These are phyloP conservation scores for Fusarium sp. DNA, from an alignment of 2,329 filamentous ascomycete species.

Conservation along the genomic window DNA sequence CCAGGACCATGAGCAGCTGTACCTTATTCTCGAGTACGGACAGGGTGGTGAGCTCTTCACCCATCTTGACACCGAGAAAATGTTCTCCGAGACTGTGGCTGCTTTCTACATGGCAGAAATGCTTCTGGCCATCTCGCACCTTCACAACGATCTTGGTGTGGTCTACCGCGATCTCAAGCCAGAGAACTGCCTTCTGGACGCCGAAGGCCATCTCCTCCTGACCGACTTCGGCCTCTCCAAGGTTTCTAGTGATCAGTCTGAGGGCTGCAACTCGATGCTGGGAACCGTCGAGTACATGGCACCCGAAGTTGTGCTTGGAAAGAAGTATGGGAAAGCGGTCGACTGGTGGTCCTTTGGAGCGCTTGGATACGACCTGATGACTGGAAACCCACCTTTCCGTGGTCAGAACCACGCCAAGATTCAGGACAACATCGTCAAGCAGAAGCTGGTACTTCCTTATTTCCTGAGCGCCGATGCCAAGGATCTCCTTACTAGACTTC, in stretches of 20 bases:
- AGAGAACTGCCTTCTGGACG: slow-evolving; percentile 94
- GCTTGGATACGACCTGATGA: slow-evolving; percentile 91
- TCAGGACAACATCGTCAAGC: slow-evolving; percentile 93
- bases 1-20: slow-evolving; percentile 97
- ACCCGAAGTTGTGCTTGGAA: slow-evolving; percentile 88
- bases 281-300: slow-evolving; percentile 99
- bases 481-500: slow-evolving; percentile 87
- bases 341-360: slow-evolving; percentile 99
- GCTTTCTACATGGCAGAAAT: slow-evolving; percentile 99
- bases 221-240: slow-evolving; percentile 98
- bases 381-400: slow-evolving; percentile 89
- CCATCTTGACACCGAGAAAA: slow-evolving; percentile 92
- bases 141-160: slow-evolving; percentile 91
- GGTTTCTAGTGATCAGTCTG: slow-evolving; percentile 76
- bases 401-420: slow-evolving; percentile 94
- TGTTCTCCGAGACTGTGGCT: slow-evolving; percentile 90
- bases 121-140: slow-evolving; percentile 90
- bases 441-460: slow-evolving; percentile 89
- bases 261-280: slow-evolving; percentile 85
- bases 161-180: slow-evolving; percentile 98
- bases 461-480: slow-evolving; percentile 93
- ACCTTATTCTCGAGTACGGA: slow-evolving; percentile 96
- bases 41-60: slow-evolving; percentile 97
- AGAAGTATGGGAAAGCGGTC: slow-evolving; percentile 91
- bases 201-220: slow-evolving; percentile 89